phyloP scores from a whole-genome alignment of 139 green algal genomes.

The Deuterostichococcus epilithicus region DNA sequence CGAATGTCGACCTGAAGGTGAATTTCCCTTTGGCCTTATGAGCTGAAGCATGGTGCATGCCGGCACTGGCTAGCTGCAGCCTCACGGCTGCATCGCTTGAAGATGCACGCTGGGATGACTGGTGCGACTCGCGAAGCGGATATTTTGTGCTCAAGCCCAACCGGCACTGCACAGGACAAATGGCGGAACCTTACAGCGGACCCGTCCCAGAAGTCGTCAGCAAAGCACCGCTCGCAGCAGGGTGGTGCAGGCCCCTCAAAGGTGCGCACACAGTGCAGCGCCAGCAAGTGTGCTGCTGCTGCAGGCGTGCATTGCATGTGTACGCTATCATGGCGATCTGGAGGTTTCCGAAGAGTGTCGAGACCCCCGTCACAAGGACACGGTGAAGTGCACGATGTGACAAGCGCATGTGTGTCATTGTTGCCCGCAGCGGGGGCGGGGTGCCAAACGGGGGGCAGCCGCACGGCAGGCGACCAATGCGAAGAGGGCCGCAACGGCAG shows the following conservation, averaged over 20 bases:
- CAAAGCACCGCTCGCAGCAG: neutral
- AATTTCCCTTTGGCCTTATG: neutral
- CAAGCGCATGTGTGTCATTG: too few species aligned
- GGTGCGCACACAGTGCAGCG: neutral
- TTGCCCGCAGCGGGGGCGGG: too few species aligned
- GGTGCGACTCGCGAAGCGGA: neutral
- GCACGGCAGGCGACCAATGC: neutral
- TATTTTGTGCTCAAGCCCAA: neutral
- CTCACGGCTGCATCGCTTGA: neutral
- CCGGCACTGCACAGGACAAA: slow-evolving; percentile 35
- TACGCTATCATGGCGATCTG: too few species aligned
- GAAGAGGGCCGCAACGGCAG: neutral
- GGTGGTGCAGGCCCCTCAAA: neutral
- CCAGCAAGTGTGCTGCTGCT: too few species aligned
- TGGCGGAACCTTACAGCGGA: slow-evolving; percentile 44
- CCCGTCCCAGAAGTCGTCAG: neutral
- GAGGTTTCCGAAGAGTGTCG: too few species aligned
- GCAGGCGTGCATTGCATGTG: too few species aligned
- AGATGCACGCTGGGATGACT: neutral
- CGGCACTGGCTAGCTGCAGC: neutral
- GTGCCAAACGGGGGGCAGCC: too few species aligned
- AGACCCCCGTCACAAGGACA: too few species aligned
- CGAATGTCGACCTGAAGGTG: slow-evolving; percentile 62
- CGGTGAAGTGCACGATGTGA: too few species aligned
- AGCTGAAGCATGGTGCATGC: neutral